A percentile compares a stretch with the other conserved stretches of the same genome.
Conservation (phyloP, 2,329 filamentous ascomycete genomes). For the Sordariomycetes sp. region DNA sequence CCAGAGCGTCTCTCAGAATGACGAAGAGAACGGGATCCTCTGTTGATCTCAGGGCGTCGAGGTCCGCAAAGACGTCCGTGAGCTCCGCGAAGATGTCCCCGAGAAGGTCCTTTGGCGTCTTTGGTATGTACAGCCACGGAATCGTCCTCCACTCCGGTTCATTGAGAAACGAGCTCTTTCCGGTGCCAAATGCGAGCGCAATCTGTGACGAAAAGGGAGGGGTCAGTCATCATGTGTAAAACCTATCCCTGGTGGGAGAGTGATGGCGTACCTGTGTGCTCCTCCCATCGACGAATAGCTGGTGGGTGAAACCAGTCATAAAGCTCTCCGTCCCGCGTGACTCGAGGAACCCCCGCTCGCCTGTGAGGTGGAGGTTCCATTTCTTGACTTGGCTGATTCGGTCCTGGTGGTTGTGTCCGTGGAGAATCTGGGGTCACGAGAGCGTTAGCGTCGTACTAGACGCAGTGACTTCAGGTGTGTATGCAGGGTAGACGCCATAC, state of each 20-base stretch:
- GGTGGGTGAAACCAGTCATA: conserved; percentile 5
- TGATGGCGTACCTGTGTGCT: conserved; percentile 5
- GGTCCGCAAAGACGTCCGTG: conserved; percentile 10
- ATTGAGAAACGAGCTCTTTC: conserved; percentile 10
- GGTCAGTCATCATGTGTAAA: background rate
- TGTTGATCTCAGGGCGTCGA: conserved; percentile 10
- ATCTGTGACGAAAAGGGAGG: background rate
- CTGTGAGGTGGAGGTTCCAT: conserved; percentile 9
- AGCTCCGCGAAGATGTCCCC: conserved; percentile 14
- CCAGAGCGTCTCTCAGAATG: background rate
- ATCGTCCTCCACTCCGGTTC: conserved; percentile 14
- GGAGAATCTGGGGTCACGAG: conserved; percentile 5
- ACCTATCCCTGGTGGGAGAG: no score
- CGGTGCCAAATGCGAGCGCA: background rate
- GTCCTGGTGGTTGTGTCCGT: conserved; percentile 7
- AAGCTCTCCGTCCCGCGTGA: conserved; percentile 5
- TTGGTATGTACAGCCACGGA: conserved; percentile 14
- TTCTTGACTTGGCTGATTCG: conserved; percentile 8
- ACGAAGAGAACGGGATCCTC: background rate
- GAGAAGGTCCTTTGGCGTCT: conserved; percentile 13
- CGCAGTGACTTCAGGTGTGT: background rate
- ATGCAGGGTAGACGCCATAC: background rate
- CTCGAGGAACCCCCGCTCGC: conserved; percentile 7
- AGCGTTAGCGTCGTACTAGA: background rate
- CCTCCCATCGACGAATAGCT: conserved; percentile 7